Percentiles rank a stretch among this genome's conserved stretches.
Evolutionary conservation across 2,329 filamentous ascomycete genomes (phyloP).

Genomic region (Fusarium agapanthi): DNA sequence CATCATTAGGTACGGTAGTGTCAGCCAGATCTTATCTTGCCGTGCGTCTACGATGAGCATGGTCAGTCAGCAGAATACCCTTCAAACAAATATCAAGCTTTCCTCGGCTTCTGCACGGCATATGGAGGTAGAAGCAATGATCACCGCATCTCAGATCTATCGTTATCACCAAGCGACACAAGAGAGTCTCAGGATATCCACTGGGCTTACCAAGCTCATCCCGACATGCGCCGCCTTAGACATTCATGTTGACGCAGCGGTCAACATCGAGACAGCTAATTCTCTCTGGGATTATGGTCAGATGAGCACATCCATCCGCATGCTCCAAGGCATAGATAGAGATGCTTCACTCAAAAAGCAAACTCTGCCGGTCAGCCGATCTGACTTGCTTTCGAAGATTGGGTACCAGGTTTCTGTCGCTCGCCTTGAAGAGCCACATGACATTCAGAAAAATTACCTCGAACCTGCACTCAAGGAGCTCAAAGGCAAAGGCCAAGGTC

Average conservation of each 20-base stretch:
- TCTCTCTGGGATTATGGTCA: slow-evolving; percentile 96
- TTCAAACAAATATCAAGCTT: slow-evolving; percentile 69
- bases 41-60: slow-evolving; percentile 85
- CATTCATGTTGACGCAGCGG: slow-evolving; percentile 78
- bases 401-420: slow-evolving; percentile 91
- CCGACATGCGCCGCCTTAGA: slow-evolving; percentile 73
- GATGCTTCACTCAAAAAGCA: slow-evolving; percentile 72
- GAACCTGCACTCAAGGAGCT: slow-evolving; percentile 85
- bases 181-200: slow-evolving; percentile 86
- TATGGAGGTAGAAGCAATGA: slow-evolving; percentile 79
- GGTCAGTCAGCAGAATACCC: slow-evolving; percentile 73
- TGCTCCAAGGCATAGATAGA: slow-evolving; percentile 78
- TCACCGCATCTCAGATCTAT: slow-evolving; percentile 78
- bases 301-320: slow-evolving; percentile 85
- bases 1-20: slow-evolving; percentile 71
- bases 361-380: slow-evolving; percentile 74
- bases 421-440: slow-evolving; percentile 87
- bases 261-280: slow-evolving; percentile 84
- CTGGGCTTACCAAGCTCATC: slow-evolving; percentile 82
- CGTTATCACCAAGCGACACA: slow-evolving; percentile 84
- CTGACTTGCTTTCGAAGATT: slow-evolving; percentile 86
- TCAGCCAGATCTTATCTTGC: slow-evolving; percentile 82
- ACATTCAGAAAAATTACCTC: slow-evolving; percentile 87
- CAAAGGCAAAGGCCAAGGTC: slow-evolving; percentile 70
- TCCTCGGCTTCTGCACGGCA: slow-evolving; percentile 71